Evolutionary conservation across 108 stramenopile genomes (phyloP), one percentile per base, ranked within the genome.

Genomic region (Nitzschia palea): DNA sequence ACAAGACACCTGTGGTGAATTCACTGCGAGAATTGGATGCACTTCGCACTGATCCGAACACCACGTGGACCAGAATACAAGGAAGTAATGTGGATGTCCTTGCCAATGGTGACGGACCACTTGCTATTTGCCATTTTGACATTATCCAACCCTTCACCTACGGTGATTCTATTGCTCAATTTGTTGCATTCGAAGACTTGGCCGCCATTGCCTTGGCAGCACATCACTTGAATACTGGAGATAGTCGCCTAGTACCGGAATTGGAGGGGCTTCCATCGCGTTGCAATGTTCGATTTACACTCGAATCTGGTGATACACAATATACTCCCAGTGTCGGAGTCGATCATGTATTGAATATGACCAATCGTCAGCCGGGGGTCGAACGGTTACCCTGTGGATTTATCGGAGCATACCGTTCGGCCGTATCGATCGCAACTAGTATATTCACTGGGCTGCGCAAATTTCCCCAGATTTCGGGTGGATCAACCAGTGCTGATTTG

Each of bases 181-280:
- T 45, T 14, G 44, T 44, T 30, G 15, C 44, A 15, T 62, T 36
- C 36, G 62, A 62, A 30, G 62, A 20, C 18, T 5, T 36, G 4
- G 58, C 58, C 22, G 58, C 58, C n/a, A 36, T 62, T 23, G 62
- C 62, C 3, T 23, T 71, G 47, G 84, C 84, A 3, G 56, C 74
- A 3, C 70, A 79, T 18, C 80, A 85, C 53, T 61, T 85, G 31
- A 85, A 85, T 54, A 67, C 57, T n/a, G 80, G 77, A 17, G 66
- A 85, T 65, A 74, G 78, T 14, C 54, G 28, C 18, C 61, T 85
- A 14, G 55, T 79, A 14, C 63, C 68, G 14, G 65, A 79, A 34
- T 30, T 85, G 12, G 60, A 42, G 0, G 74, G 54, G 14, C 14
- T 40, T 10, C 25, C 76, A 52, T 35, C 70, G 29, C 25, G 42